A percentile compares a stretch with the other conserved stretches of the same genome.
phyloP scores from a whole-genome alignment of 441 rosid genomes.

The Erodium trifolium region DNA sequence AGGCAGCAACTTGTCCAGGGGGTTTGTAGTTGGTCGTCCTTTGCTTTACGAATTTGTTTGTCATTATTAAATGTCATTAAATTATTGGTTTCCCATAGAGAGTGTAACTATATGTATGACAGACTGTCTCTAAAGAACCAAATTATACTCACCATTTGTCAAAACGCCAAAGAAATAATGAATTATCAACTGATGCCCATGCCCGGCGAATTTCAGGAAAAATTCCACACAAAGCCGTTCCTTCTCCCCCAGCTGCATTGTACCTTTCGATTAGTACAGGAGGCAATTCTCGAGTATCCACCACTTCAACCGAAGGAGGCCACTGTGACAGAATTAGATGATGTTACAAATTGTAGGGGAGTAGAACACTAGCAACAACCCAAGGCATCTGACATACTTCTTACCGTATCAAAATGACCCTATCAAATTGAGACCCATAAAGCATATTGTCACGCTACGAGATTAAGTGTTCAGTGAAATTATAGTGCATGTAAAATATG shows the following conservation, averaged over 20 bases:
- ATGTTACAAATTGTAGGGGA: neutral
- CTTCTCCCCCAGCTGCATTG: conserved; percentile 94
- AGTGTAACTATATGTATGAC: too few relatives aligned
- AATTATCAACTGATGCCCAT: conserved; percentile 93
- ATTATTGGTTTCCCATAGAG: neutral
- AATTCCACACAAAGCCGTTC: conserved; percentile 89
- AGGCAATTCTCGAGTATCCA: conserved; percentile 80
- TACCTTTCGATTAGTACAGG: conserved; percentile 75
- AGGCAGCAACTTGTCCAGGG: neutral
- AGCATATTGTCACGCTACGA: neutral
- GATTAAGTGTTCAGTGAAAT: neutral
- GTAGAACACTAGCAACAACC: neutral
- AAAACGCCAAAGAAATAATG: conserved; percentile 90
- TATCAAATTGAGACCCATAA: neutral
- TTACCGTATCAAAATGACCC: neutral
- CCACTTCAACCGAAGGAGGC: conserved; percentile 87
- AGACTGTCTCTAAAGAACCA: neutral
- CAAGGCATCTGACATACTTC: neutral
- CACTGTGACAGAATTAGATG: conserved; percentile 46
- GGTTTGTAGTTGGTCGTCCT: neutral
- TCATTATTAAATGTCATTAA: neutral
- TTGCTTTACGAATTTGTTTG: neutral
- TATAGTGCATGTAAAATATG: neutral
- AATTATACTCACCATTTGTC: conserved; percentile 63
- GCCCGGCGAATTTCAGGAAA: conserved; percentile 89